Base-by-base conservation (phyloP, 768 basidiomycete species). In the Candolleomyces aberdarensis region DNA sequence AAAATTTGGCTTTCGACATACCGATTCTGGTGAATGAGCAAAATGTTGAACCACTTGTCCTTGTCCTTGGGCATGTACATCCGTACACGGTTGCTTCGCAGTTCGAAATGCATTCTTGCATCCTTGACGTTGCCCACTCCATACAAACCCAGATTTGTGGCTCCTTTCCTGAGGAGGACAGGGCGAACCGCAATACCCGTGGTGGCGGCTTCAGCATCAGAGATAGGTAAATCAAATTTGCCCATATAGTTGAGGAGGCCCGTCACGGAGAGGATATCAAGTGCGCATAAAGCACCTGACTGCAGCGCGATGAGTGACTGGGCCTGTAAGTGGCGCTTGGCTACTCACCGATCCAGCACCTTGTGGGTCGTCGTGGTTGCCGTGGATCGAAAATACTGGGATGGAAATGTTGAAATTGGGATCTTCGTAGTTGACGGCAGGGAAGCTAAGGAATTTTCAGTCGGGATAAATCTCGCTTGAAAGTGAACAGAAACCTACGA, bases 341-440 rank as follows among this genome's bases (percentile, higher is more conserved):
- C 11, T 3, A 75, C 92, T 63, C 67, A 94, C 95, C 9, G 91
- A 81, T 3, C 96, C 95, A 20, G 94, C 89, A 19, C 97, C 97
- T 75, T 98, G 97, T 39, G 97, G 97, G 68, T 99, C 97, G 69
- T 99, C 97, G 73, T 99, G 97, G 70, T 99, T 99, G 47, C 97
- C 97, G 69, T 99, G 97, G 56, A 99, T 98, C 0, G 96, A 98
- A 75, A 99, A 99, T 31, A 98, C 91, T 3, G 97, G 97, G n/a
- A 97, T 93, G 3, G 85, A 86, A 55, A 99, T 83, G 71, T 99
- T 99, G 59, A 98, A 80, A 71, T 99, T 98, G 1, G 89, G 86
- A 67, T 99, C 96, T 73, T 99, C 95, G 69, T 98, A 98, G 72
- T 99, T 98, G 64, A 99, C 78, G 0, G 94, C 94, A 13, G 97